Evolutionary conservation across 495 filamentous ascomycete genomes (phyloP), one percentile per base, ranked within the genome.

Genomic region (Durotheca rogersii): DNA sequence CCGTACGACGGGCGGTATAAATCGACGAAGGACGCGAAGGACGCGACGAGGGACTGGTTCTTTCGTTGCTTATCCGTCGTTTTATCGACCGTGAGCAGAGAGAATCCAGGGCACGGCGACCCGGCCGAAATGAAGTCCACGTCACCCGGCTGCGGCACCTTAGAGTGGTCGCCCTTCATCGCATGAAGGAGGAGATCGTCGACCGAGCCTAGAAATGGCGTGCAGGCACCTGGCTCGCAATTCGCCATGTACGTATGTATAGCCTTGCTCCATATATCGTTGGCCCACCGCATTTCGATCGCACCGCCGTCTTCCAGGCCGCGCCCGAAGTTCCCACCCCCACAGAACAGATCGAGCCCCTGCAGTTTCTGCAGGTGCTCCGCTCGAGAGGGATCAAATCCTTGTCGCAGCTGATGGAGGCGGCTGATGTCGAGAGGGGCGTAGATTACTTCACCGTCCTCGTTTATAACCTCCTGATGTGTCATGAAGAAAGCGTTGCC

Each of bases 71-170:
- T 63, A 48, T 56, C 60, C 4, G 67, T 73, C 56, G 49, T 71
- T 51, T 71, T 81, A 45, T 78, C 61, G 0, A 30, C 20, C n/a
- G 89, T 88, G 0, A 83, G 61, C 0, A 54, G 39, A 1, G 85
- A 87, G 61, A 86, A 90, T 0, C 84, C 88, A 29, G 81, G 86
- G 54, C 87, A 91, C 0, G 87, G 87, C 47, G 76, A 84, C 0
- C 87, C 87, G 9, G 81, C 87, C 29, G 78, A 73, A n/a, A 89
- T 81, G 30, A 86, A 78, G 1, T 86, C 78, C 10, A 90, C 77
- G 11, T 82, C 75, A 3, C 83, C 83, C 19, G 77, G 73, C 14
- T 41, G 41, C 1, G 84, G 78, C n/a, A 86, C 68, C 2, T 60
- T 57, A 0, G 61, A 55, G 9, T 64, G 68, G 20, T 75, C 69